phyloP scores from a whole-genome alignment of 805 yeast species.

The Myxozyma neglecta region DNA sequence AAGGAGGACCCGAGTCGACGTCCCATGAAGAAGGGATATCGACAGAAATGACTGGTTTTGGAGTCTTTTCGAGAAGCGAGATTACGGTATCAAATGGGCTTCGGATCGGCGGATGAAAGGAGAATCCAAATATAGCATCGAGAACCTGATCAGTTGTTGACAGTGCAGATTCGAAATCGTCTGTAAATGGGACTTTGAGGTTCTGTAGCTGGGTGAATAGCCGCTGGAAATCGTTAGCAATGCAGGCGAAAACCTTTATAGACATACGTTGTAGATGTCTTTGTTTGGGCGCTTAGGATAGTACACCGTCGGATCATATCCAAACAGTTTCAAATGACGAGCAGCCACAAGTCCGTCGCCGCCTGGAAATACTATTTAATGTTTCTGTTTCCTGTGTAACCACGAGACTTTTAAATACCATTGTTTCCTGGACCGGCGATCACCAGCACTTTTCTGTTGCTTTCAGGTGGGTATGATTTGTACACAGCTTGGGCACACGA shows the following conservation, averaged over 20 bases:
- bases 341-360: constrained; percentile 98
- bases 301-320: constrained; percentile 70
- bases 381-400: background rate
- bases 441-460: constrained; percentile 54
- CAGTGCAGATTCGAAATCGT: constrained; percentile 43
- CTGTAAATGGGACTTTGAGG: constrained; percentile 61
- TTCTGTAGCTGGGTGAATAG: constrained; percentile 66
- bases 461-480: constrained; percentile 59
- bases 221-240: constrained; percentile 48
- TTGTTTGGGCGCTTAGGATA: constrained; percentile 71
- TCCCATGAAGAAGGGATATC: constrained; percentile 98
- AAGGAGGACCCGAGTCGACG: constrained; percentile 78
- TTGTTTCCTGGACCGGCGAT: constrained; percentile 96
- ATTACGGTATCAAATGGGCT: constrained; percentile 64
- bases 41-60: constrained; percentile 68
- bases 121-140: constrained; percentile 90
- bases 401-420: constrained; percentile 40
- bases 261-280: constrained; percentile 37
- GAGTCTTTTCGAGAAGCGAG: constrained; percentile 43
- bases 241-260: constrained; percentile 10
- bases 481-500: constrained; percentile 88
- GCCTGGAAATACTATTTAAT: constrained; percentile 42
- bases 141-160: constrained; percentile 52
- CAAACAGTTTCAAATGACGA: constrained; percentile 79
- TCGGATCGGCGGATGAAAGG: constrained; percentile 85